Base-by-base conservation (phyloP, 192 early-diverging fungal genomes). In the Rhizoclosmatium sp. region DNA sequence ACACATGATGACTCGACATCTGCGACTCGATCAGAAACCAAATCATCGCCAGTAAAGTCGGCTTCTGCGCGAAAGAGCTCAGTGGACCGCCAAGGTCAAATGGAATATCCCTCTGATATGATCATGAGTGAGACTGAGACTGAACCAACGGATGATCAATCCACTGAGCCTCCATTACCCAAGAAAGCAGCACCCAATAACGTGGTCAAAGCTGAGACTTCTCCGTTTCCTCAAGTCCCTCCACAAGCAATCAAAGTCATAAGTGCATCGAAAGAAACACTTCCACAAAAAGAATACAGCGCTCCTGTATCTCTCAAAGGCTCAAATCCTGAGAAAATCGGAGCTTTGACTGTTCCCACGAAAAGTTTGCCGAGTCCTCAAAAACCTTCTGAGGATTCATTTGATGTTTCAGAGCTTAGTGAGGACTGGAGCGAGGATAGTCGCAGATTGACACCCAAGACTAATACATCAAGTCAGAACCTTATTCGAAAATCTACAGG, bases 331-430 rank as follows among this genome's bases (percentile, higher is more conserved):
- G 31, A 31, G 31, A 31, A 31, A 31, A 31, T 31, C 31, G 31
- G 31, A 31, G 31, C 31, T 31, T 31, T 31, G 31, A 31, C 31
- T 31, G 65, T 45, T 40, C 69, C 72, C 42, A 10, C 59, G 21
- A 42, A 45, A 60, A 12, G n/a, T 21, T 5, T 59, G 39, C 44
- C 23, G 31, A 31, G 31, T 12, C 40, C 9, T 31, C 69, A 71
- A 62, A 65, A 80, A 51, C 65, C 65, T 40, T 80, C 78, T 7
- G 71, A 80, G 3, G 78, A 80, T 56, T 80, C 78, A 1, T 80
- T 80, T 56, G 78, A 80, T 56, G 70, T 80, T 39, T 80, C 78
- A 4, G 78, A 80, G 16, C 7, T 80, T 41, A 80, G 78, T 21
- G 69, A 80, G 10, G 49, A 71, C 21, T 23, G 51, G 19, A 71